A percentile compares a stretch with the other conserved stretches of the same genome.
phyloP scores from a whole-genome alignment of 768 basidiomycete genomes.

The Porpolomopsis calyptriformis region DNA sequence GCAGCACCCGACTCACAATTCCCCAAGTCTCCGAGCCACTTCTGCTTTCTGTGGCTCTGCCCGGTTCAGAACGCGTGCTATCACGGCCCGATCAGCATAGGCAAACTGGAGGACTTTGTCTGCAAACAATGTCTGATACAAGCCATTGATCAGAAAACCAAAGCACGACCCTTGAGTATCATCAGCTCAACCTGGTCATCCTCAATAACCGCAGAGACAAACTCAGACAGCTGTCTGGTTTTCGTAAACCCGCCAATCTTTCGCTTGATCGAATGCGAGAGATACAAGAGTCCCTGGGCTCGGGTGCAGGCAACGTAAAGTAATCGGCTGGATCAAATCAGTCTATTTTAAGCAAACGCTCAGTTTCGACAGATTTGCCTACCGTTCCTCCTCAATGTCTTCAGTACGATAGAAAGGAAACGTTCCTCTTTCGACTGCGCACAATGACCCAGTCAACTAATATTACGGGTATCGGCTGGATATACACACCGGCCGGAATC shows the following conservation, averaged over 20 bases:
- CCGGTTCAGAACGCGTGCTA: constrained; percentile 46
- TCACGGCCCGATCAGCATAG: constrained; percentile 31
- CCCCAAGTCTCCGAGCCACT: constrained; percentile 29
- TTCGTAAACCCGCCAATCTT: constrained; percentile 47
- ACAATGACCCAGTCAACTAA: background rate
- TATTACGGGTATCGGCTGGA: background rate
- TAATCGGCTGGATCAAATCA: constrained; percentile 42
- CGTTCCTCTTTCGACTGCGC: constrained; percentile 55
- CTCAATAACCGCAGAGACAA: constrained; percentile 36
- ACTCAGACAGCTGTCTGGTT: constrained; percentile 43
- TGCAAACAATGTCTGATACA: background rate
- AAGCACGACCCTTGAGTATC: too few species aligned
- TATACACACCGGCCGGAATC: constrained; percentile 48
- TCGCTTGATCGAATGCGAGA: constrained; percentile 39
- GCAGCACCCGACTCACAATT: constrained; percentile 34
- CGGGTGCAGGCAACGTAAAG: constrained; percentile 87
- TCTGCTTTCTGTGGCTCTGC: constrained; percentile 33
- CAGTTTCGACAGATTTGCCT: background rate
- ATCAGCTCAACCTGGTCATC: constrained; percentile 31
- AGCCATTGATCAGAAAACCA: background rate
- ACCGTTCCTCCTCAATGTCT: constrained; percentile 78
- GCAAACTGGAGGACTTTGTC: constrained; percentile 21
- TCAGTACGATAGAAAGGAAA: constrained; percentile 70
- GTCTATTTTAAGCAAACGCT: background rate
- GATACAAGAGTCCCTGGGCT: constrained; percentile 61